Percentiles rank a stretch among this genome's conserved stretches.
Conservation (phyloP, 208 protist species). For the Acanthamoeba sp. region DNA sequence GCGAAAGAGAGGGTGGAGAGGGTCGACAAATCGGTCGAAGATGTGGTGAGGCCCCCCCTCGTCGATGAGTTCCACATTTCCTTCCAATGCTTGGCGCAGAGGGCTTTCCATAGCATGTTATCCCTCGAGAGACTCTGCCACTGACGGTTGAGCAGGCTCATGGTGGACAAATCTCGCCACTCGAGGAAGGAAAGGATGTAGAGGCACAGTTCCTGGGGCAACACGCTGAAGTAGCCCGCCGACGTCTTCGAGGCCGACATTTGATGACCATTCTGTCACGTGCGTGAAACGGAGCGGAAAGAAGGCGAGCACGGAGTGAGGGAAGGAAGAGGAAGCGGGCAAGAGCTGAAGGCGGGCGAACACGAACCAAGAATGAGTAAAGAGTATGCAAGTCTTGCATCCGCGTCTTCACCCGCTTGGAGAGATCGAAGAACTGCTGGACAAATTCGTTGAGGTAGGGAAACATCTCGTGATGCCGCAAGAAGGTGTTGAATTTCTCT, state of each 20-base stretch:
- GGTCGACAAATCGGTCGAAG: neutral
- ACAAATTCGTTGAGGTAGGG: conserved; percentile 47
- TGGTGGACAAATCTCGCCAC: conserved; percentile 56
- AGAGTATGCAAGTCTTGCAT: conserved; percentile 57
- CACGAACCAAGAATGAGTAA: conserved; percentile 68
- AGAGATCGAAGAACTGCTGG: conserved; percentile 51
- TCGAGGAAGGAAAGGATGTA: conserved; percentile 73
- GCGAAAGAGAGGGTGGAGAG: neutral
- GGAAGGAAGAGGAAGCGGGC: neutral
- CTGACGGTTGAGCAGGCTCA: conserved; percentile 52
- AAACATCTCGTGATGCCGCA: conserved; percentile 68
- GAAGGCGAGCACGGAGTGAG: too few species aligned
- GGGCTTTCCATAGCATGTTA: conserved; percentile 58
- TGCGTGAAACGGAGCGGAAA: neutral
- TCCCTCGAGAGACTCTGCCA: conserved; percentile 39
- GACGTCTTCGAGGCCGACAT: conserved; percentile 61
- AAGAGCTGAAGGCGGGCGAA: too few species aligned
- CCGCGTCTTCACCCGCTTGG: conserved; percentile 30
- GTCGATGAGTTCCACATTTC: conserved; percentile 31
- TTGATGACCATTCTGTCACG: conserved; percentile 12
- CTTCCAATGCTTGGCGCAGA: conserved; percentile 53
- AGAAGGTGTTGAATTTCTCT: conserved; percentile 54
- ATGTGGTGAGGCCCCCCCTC: neutral
- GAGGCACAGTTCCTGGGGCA: conserved; percentile 69
- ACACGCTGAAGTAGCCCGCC: conserved; percentile 65